These are phyloP conservation scores for Trichosporon sp. DNA, from an alignment of 1,284 basidiomycete genomes.

Conservation along the genomic window DNA sequence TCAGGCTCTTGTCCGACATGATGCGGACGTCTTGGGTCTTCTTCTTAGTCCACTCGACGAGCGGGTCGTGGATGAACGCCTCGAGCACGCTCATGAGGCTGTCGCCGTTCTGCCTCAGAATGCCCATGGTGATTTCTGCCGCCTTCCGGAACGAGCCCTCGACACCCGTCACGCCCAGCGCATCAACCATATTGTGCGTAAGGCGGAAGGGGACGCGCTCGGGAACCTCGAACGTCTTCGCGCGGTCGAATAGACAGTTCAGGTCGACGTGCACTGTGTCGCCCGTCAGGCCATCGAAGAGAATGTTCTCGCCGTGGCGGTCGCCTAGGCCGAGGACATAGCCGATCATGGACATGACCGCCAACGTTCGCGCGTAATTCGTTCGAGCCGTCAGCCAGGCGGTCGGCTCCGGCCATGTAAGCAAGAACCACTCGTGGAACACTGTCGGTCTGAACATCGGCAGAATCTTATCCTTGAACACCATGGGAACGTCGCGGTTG, in stretches of 20 bases:
- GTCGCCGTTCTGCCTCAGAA: slow-evolving; percentile 87
- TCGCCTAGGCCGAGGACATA: slow-evolving; percentile 97
- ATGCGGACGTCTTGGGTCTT: slow-evolving; percentile 50
- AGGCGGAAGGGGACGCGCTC: slow-evolving; percentile 94
- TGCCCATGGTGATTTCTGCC: slow-evolving; percentile 83
- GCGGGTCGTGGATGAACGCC: slow-evolving; percentile 94
- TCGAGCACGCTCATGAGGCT: slow-evolving; percentile 94
- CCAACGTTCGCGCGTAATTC: slow-evolving; percentile 81
- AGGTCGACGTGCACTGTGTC: slow-evolving; percentile 97
- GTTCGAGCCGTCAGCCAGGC: slow-evolving; percentile 88
- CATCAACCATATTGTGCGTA: slow-evolving; percentile 91
- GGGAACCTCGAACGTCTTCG: slow-evolving; percentile 79
- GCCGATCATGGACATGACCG: slow-evolving; percentile 99
- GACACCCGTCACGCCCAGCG: slow-evolving; percentile 85
- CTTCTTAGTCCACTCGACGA: slow-evolving; percentile 87
- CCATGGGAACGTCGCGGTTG: slow-evolving; percentile 6
- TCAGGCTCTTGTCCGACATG: slow-evolving; percentile 68
- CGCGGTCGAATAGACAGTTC: slow-evolving; percentile 97
- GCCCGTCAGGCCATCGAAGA: slow-evolving; percentile 82
- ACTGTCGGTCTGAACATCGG: slow-evolving; percentile 66
- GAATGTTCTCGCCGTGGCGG: slow-evolving; percentile 93
- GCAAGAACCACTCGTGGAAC: slow-evolving; percentile 96
- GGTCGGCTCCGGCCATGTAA: slow-evolving; percentile 93
- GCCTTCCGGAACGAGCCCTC: slow-evolving; percentile 93
- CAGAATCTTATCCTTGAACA: slow-evolving; percentile 64